These are phyloP conservation scores for Takakia lepidozioides DNA, from an alignment of 225 moss, liverwort and hornwort genomes.

Conservation along the genomic window DNA sequence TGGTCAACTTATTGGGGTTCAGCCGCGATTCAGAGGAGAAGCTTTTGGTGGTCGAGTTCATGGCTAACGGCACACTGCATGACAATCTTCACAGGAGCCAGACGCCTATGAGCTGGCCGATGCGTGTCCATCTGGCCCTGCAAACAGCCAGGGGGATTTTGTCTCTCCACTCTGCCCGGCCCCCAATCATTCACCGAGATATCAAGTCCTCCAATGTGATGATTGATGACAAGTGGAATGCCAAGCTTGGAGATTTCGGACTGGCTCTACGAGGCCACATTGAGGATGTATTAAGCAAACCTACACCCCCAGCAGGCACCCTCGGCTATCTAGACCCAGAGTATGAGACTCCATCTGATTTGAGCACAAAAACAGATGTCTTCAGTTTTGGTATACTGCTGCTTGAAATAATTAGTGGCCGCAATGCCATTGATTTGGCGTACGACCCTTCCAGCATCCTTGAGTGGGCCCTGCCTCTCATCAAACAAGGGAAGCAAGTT, in stretches of 20 bases:
- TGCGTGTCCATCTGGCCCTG: constrained; percentile 48
- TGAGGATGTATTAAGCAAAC: constrained; percentile 40
- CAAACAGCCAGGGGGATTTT: constrained; percentile 46
- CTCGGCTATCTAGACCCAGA: constrained; percentile 63
- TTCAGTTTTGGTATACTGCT: constrained; percentile 61
- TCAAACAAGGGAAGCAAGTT: constrained; percentile 30
- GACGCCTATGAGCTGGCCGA: constrained; percentile 37
- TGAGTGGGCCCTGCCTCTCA: constrained; percentile 62
- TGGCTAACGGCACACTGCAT: constrained; percentile 62
- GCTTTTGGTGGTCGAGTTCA: constrained; percentile 60
- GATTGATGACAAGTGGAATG: constrained; percentile 56
- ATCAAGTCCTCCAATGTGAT: constrained; percentile 60
- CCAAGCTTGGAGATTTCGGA: constrained; percentile 64
- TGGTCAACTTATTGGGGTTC: constrained; percentile 52
- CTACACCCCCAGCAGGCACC: constrained; percentile 53
- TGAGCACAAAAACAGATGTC: constrained; percentile 62
- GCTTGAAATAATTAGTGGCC: constrained; percentile 52
- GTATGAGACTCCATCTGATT: constrained; percentile 48
- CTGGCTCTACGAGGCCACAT: constrained; percentile 49
- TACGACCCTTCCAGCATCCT: constrained; percentile 54
- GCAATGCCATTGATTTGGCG: constrained; percentile 48
- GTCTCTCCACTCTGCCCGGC: constrained; percentile 45
- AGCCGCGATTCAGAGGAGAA: constrained; percentile 57
- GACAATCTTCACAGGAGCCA: constrained; percentile 45
- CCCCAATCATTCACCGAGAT: constrained; percentile 61